Evolutionary conservation across 495 filamentous ascomycete genomes (phyloP).

Genomic region (Talaromyces liani): DNA sequence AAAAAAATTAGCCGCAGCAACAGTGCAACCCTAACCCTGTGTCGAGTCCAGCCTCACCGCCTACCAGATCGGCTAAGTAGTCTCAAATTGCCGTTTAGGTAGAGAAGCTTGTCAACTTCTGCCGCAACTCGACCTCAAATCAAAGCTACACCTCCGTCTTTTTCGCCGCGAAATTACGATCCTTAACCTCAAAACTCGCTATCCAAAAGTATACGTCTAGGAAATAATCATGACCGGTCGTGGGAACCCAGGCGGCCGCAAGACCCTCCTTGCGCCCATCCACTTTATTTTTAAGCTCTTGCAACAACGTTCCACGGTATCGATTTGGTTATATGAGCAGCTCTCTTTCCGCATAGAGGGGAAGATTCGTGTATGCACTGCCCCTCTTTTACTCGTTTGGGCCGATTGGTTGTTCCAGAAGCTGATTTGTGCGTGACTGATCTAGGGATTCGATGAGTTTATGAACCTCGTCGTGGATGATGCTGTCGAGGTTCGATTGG

Average conservation of each 20-base stretch:
- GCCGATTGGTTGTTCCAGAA: neutral
- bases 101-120: neutral
- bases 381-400: neutral
- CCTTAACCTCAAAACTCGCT: neutral
- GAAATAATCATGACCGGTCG: conserved; percentile 61
- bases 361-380: conserved; percentile 68
- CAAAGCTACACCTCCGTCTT: neutral
- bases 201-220: neutral
- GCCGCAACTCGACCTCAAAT: neutral
- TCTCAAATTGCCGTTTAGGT: no score
- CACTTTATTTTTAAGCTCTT: conserved; percentile 98
- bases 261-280: conserved; percentile 91
- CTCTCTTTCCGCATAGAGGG: conserved; percentile 88
- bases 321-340: conserved; percentile 97
- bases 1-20: conserved; percentile 4
- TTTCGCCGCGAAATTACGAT: neutral
- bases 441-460: conserved; percentile 92
- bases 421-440: conserved; percentile 1
- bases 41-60: neutral
- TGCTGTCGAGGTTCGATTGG: conserved; percentile 82
- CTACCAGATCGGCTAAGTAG: neutral
- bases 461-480: conserved; percentile 98
- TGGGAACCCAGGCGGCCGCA: conserved; percentile 68
- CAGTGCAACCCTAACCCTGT: neutral
- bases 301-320: conserved; percentile 77